Conservation (phyloP, 495 filamentous ascomycete genomes). For the Aspergillus biplanus region DNA sequence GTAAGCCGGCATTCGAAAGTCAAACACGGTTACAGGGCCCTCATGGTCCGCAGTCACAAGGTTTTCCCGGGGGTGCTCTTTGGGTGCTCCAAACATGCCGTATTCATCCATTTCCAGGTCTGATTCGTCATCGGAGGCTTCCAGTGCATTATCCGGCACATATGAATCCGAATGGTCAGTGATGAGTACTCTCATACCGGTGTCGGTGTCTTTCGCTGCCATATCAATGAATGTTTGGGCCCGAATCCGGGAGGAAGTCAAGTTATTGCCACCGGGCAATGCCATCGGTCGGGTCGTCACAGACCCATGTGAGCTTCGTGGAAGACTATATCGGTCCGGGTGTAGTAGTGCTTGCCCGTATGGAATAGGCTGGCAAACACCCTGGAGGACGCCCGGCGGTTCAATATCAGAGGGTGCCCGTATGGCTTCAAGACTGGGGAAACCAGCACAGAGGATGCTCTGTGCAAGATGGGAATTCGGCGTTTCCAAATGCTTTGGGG, state of each 20-base stretch:
- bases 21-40: constrained; percentile 44
- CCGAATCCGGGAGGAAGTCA: constrained; percentile 52
- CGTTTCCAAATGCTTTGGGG: constrained; percentile 40
- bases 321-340: constrained; percentile 53
- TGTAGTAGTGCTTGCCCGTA: constrained; percentile 51
- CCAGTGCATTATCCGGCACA: constrained; percentile 43
- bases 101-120: constrained; percentile 44
- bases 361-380: constrained; percentile 64
- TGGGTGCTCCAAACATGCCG: constrained; percentile 35
- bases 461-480: constrained; percentile 75
- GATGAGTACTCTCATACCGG: constrained; percentile 46
- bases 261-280: constrained; percentile 48
- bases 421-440: constrained; percentile 69
- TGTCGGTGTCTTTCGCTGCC: constrained; percentile 48
- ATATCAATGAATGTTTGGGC: constrained; percentile 55
- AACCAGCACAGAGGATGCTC: constrained; percentile 69
- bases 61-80: constrained; percentile 32
- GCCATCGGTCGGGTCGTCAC: constrained; percentile 47
- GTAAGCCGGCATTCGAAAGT: constrained; percentile 50
- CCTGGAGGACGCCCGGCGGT: constrained; percentile 66
- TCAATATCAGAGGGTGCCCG: constrained; percentile 77
- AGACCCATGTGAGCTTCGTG: constrained; percentile 52
- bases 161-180: constrained; percentile 49
- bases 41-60: constrained; percentile 28
- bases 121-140: constrained; percentile 37